phyloP scores from a whole-genome alignment of 768 basidiomycete genomes.

The Auricularia sp. region DNA sequence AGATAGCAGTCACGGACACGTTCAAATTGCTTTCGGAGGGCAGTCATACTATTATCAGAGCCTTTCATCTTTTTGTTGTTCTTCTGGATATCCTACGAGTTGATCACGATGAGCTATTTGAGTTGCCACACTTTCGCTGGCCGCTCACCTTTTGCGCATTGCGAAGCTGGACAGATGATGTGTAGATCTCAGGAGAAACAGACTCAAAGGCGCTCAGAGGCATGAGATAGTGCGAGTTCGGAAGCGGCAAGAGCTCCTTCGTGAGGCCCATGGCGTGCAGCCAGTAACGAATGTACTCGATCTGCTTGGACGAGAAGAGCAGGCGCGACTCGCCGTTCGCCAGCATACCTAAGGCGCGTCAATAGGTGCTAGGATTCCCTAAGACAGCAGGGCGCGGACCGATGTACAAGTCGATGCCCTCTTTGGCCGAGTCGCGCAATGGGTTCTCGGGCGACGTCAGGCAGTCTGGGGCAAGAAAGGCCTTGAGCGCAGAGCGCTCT shows the following conservation, averaged over 20 bases:
- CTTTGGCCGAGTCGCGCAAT: slow-evolving; percentile 34
- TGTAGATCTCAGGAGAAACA: slow-evolving; percentile 49
- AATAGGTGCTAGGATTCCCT: not conserved
- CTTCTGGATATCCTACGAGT: slow-evolving; percentile 57
- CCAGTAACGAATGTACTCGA: slow-evolving; percentile 82
- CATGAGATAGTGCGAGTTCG: slow-evolving; percentile 69
- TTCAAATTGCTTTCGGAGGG: slow-evolving; percentile 59
- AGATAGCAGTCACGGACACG: slow-evolving; percentile 54
- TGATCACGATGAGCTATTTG: not conserved
- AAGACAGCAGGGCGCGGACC: slow-evolving; percentile 32
- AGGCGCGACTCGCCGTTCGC: slow-evolving; percentile 67
- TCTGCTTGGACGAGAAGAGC: slow-evolving; percentile 71
- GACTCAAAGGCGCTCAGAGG: slow-evolving; percentile 46
- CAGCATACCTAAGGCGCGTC: slow-evolving; percentile 42
- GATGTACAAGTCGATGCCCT: slow-evolving; percentile 61
- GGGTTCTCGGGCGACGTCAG: slow-evolving; percentile 66
- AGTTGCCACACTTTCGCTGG: not conserved
- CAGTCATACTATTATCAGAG: slow-evolving; percentile 41
- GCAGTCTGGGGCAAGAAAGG: slow-evolving; percentile 57
- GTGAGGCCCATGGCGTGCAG: slow-evolving; percentile 66
- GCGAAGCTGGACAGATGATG: slow-evolving; percentile 44
- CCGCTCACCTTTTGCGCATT: slow-evolving; percentile 46
- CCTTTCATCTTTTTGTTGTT: slow-evolving; percentile 72
- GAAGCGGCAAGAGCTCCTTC: slow-evolving; percentile 53
- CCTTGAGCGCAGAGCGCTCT: slow-evolving; percentile 56